Conservation (phyloP, 192 early-diverging fungal genomes). For the Backusella tuberculispora region DNA sequence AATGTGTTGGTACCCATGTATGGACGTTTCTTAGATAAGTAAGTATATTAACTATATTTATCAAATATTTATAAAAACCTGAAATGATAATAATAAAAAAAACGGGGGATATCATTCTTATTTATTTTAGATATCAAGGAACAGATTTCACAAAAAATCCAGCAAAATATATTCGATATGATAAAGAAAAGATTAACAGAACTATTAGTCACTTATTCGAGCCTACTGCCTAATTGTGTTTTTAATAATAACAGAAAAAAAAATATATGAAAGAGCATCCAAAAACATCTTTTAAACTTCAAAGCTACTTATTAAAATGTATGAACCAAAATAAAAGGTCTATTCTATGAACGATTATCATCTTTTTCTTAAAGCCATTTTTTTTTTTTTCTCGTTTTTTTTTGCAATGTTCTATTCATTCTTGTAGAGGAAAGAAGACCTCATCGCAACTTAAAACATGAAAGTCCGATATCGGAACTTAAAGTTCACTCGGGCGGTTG, state of each 20-base stretch:
- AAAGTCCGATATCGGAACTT: not conserved
- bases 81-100: too few relatives aligned
- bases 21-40: conserved; percentile 73
- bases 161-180: conserved; percentile 82
- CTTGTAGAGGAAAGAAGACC: not conserved
- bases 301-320: too few relatives aligned
- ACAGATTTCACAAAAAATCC: conserved; percentile 83
- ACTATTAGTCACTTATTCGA: conserved; percentile 74
- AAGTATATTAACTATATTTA: conserved; percentile 26
- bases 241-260: not conserved
- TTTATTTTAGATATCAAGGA: conserved; percentile 51
- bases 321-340: too few relatives aligned
- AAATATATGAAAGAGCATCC: not conserved
- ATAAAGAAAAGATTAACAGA: conserved; percentile 64
- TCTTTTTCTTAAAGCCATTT: too few relatives aligned
- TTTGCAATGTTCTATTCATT: not conserved
- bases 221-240: conserved; percentile 27
- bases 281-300: too few relatives aligned
- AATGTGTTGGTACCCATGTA: conserved; percentile 79
- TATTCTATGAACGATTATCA: too few relatives aligned
- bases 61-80: not conserved
- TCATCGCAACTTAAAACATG: not conserved
- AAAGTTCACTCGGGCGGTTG: not conserved
- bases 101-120: too few relatives aligned
- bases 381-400: too few relatives aligned